These are phyloP conservation scores for Fusarium vanettenii DNA, from an alignment of 2,329 filamentous ascomycete species.

Conservation along the genomic window DNA sequence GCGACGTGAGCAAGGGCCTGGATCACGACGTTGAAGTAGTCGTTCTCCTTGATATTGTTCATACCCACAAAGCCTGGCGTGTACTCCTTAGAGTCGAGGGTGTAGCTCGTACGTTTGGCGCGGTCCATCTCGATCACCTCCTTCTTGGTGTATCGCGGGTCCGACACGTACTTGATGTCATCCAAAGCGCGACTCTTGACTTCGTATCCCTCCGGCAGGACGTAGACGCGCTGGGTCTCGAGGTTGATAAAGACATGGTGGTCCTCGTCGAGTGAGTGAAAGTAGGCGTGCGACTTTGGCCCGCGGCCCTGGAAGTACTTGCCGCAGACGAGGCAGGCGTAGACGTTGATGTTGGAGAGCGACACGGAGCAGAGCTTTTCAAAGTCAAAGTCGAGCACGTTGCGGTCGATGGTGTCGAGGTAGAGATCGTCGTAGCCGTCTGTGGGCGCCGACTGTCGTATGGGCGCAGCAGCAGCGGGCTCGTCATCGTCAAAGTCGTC, in stretches of 20 bases:
- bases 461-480: conserved; percentile 49
- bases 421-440: conserved; percentile 96
- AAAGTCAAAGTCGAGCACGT: conserved; percentile 96
- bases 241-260: conserved; percentile 99
- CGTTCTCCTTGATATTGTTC: conserved; percentile 99
- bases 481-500: conserved; percentile 56
- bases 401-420: conserved; percentile 94
- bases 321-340: conserved; percentile 97
- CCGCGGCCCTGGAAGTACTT: conserved; percentile 97
- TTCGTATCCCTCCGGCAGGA: conserved; percentile 96
- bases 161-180: conserved; percentile 97
- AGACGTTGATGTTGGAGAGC: conserved; percentile 98
- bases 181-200: conserved; percentile 94
- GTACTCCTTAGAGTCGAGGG: conserved; percentile 86
- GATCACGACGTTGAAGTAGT: conserved; percentile 96
- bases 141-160: conserved; percentile 83
- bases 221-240: conserved; percentile 89
- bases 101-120: conserved; percentile 71
- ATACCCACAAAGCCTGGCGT: conserved; percentile 95
- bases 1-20: conserved; percentile 91
- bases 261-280: conserved; percentile 92
- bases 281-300: conserved; percentile 95
- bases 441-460: conserved; percentile 76
- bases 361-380: conserved; percentile 98
- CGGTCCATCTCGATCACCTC: conserved; percentile 87